phyloP scores from a whole-genome alignment of 495 filamentous ascomycete species.

The Penicillium pancosmium region DNA sequence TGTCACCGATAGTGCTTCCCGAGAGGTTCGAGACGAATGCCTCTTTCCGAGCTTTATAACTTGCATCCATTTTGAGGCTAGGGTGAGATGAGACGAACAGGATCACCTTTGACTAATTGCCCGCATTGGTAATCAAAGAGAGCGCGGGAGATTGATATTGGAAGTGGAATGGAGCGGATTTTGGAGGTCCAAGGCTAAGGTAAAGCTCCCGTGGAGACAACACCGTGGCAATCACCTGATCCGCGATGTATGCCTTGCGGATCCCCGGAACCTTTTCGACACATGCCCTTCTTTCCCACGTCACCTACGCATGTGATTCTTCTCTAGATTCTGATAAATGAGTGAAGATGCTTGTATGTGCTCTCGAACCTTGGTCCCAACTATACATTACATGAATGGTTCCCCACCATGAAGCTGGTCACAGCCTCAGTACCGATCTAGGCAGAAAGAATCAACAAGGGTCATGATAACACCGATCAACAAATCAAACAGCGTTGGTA shows the following conservation, averaged over 20 bases:
- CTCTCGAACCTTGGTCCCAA: too few relatives aligned
- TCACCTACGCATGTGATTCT: too few relatives aligned
- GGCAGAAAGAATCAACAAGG: too few relatives aligned
- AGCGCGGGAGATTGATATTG: not conserved
- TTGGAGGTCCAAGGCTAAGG: too few relatives aligned
- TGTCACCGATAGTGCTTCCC: conserved; percentile 82
- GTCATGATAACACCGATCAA: too few relatives aligned
- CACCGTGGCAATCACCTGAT: conserved; percentile 21
- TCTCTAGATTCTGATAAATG: too few relatives aligned
- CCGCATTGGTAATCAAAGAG: not conserved
- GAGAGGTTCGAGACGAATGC: conserved; percentile 91
- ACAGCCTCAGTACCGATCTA: too few relatives aligned
- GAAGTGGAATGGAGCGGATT: not conserved
- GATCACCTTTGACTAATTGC: not conserved
- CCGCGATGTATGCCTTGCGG: not conserved
- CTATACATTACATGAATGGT: too few relatives aligned
- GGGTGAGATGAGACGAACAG: not conserved
- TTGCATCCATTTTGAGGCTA: conserved; percentile 51
- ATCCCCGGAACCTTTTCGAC: too few relatives aligned
- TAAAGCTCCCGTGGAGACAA: not conserved
- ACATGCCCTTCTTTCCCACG: too few relatives aligned
- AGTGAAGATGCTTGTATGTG: too few relatives aligned
- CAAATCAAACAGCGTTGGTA: not conserved
- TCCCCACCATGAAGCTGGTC: too few relatives aligned
- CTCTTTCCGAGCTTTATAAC: conserved; percentile 90